Evolutionary conservation across 768 basidiomycete species (phyloP).

Genomic region (Trametes sanguinea): DNA sequence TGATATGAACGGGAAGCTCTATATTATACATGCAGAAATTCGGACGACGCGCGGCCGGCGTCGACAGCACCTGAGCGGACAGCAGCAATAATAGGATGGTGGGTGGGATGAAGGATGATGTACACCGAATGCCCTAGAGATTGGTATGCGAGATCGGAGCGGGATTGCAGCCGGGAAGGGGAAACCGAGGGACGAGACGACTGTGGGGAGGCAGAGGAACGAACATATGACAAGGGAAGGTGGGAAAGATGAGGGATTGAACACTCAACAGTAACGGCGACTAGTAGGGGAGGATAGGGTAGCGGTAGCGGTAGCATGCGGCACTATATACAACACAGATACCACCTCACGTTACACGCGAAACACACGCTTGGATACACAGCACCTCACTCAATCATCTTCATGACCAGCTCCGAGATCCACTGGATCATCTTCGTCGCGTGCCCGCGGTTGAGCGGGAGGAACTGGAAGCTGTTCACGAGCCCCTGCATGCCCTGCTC

Average conservation of each 20-base stretch:
- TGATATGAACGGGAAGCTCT: neutral
- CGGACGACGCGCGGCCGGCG: conserved; percentile 2
- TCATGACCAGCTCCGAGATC: conserved; percentile 64
- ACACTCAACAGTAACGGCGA: neutral
- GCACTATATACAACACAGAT: conserved; percentile 4
- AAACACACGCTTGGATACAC: too few relatives aligned
- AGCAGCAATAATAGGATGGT: conserved; percentile 8
- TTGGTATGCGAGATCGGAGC: conserved; percentile 10
- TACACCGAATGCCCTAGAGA: conserved; percentile 16
- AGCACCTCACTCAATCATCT: conserved; percentile 45
- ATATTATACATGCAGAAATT: conserved; percentile 5
- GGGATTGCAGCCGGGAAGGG: too few relatives aligned
- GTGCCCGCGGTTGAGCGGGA: conserved; percentile 45
- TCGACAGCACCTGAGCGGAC: conserved; percentile 14
- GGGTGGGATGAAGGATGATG: neutral
- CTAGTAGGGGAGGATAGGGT: neutral
- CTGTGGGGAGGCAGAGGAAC: neutral
- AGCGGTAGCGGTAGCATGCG: neutral
- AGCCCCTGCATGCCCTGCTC: conserved; percentile 75
- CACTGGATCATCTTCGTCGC: conserved; percentile 68
- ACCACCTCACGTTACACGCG: too few relatives aligned
- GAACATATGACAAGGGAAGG: neutral
- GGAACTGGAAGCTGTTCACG: conserved; percentile 70
- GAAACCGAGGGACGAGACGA: neutral
- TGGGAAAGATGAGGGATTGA: neutral